Conservation (phyloP, 768 basidiomycete species). For the Sarcodon sp. region DNA sequence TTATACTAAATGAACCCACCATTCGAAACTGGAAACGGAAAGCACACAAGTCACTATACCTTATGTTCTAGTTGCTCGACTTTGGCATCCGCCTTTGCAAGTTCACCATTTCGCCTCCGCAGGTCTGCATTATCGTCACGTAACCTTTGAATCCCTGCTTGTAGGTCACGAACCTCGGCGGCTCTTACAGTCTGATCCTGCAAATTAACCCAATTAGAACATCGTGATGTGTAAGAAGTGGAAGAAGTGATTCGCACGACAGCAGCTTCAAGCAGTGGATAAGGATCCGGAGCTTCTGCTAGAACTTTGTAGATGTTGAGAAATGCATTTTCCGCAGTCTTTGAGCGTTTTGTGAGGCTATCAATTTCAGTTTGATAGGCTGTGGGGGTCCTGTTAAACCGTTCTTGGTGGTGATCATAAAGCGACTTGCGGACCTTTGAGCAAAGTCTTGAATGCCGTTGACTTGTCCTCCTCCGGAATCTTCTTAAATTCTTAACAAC, state of each 20-base stretch:
- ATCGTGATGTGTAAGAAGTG: background rate
- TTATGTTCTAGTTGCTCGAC: conserved; percentile 76
- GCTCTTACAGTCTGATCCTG: conserved; percentile 92
- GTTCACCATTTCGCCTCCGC: conserved; percentile 55
- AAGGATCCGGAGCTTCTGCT: conserved; percentile 95
- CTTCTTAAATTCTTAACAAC: conserved; percentile 80
- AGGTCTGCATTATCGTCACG: conserved; percentile 78
- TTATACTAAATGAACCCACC: background rate
- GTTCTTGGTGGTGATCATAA: background rate
- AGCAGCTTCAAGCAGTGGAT: conserved; percentile 89
- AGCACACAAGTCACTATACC: conserved; percentile 25
- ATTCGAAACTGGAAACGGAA: background rate
- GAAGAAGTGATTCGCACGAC: conserved; percentile 38
- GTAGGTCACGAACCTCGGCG: conserved; percentile 67
- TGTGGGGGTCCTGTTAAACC: conserved; percentile 14
- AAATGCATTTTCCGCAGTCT: conserved; percentile 89
- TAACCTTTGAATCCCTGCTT: conserved; percentile 58
- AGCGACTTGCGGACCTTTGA: conserved; percentile 50
- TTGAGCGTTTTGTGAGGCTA: conserved; percentile 84
- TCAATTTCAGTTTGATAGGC: conserved; percentile 98
- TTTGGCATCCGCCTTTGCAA: conserved; percentile 54
- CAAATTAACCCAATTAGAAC: background rate
- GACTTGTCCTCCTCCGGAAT: conserved; percentile 84
- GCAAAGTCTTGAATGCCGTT: conserved; percentile 75
- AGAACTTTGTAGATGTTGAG: conserved; percentile 94